These are phyloP conservation scores for Hypocreales sp. DNA, from an alignment of 2,329 filamentous ascomycete species.

Conservation along the genomic window DNA sequence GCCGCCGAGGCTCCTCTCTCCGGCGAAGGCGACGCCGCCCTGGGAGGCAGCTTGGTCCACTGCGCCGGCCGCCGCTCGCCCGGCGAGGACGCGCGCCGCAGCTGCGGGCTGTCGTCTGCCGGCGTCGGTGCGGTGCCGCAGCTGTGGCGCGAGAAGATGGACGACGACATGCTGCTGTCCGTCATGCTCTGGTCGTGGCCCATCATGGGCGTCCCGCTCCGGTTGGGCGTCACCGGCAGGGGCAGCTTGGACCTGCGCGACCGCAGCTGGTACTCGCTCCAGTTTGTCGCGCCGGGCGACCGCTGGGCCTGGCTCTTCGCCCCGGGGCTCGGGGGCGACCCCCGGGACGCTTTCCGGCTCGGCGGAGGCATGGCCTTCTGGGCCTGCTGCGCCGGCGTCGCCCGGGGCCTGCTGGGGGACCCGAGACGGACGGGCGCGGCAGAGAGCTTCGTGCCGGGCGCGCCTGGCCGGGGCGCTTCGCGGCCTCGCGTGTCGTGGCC, in stretches of 20 bases:
- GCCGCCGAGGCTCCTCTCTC: too few relatives aligned
- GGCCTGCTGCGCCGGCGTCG: too few relatives aligned
- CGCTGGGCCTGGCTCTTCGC: constrained; percentile 3
- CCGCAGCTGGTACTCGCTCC: constrained; percentile 14
- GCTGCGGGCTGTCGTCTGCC: constrained; percentile 12
- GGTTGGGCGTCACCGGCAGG: constrained; percentile 20
- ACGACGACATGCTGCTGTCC: constrained; percentile 27
- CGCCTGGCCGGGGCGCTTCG: constrained; percentile 7
- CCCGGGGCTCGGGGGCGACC: constrained; percentile 2
- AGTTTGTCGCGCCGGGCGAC: constrained; percentile 11
- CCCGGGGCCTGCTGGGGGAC: too few relatives aligned
- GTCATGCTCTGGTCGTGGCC: constrained; percentile 21
- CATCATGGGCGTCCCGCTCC: constrained; percentile 18
- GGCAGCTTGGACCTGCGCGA: constrained; percentile 22
- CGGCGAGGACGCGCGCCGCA: constrained; percentile 6
- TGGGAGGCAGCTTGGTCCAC: constrained; percentile 11
- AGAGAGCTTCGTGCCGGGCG: constrained; percentile 1
- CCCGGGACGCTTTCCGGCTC: too few relatives aligned
- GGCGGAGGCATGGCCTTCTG: too few relatives aligned
- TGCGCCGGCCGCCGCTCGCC: constrained; percentile 5
- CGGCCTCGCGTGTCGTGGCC: constrained; percentile 5
- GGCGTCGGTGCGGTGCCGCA: constrained; percentile 18
- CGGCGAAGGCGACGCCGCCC: too few relatives aligned
- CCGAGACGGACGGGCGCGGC: too few relatives aligned
- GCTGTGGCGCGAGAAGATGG: constrained; percentile 22